phyloP scores from a whole-genome alignment of 345 rosid species.

The Hibiscus mutabilis region DNA sequence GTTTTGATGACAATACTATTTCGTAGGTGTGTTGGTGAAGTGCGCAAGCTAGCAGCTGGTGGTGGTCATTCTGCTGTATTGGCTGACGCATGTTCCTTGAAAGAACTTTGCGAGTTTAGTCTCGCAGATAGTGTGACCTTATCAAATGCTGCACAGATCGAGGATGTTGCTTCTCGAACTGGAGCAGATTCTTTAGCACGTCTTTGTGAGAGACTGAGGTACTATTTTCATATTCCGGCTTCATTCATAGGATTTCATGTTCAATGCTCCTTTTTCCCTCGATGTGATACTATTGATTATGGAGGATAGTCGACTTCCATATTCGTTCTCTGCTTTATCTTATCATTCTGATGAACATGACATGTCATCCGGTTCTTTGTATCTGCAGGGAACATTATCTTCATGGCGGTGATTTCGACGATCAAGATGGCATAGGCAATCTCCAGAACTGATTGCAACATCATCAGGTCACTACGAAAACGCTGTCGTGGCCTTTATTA shows the following conservation, averaged over 20 bases:
- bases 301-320: neutral
- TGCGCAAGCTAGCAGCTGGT: slow-evolving; percentile 89
- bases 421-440: slow-evolving; percentile 30
- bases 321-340: neutral
- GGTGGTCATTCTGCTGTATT: slow-evolving; percentile 97
- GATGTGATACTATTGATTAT: neutral
- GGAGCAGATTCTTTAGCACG: slow-evolving; percentile 93
- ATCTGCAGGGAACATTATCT: slow-evolving; percentile 64
- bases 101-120: slow-evolving; percentile 86
- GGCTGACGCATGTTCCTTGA: slow-evolving; percentile 90
- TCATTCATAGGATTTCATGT: neutral
- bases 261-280: neutral
- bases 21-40: slow-evolving; percentile 89
- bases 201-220: slow-evolving; percentile 88
- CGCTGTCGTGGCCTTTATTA: neutral
- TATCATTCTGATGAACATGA: neutral
- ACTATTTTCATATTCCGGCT: neutral
- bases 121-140: slow-evolving; percentile 68
- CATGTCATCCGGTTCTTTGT: neutral
- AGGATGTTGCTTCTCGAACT: slow-evolving; percentile 73
- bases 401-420: slow-evolving; percentile 30
- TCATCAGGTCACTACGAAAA: neutral
- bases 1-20: slow-evolving; percentile 5
- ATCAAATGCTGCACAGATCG: slow-evolving; percentile 66
- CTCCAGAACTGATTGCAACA: slow-evolving; percentile 6